A percentile compares a stretch with the other conserved stretches of the same genome.
Conservation (phyloP, 2,329 filamentous ascomycete genomes). For the Paecilomyces formosus region DNA sequence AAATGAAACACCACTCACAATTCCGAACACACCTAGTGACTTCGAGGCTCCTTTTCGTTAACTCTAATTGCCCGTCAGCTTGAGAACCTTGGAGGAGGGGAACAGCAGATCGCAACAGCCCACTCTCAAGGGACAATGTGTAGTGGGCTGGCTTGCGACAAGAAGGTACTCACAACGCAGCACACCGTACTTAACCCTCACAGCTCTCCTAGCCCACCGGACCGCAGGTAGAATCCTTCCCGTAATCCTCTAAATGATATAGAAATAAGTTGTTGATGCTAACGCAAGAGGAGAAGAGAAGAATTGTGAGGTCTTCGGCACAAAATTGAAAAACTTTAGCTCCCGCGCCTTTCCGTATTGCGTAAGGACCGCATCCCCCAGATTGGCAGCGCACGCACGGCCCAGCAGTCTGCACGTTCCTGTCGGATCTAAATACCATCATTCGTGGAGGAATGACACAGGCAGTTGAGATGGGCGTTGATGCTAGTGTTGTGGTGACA, state of each 20-base stretch:
- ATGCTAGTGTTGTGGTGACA: background rate
- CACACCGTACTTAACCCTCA: slow-evolving; percentile 11
- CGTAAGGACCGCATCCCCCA: slow-evolving; percentile 22
- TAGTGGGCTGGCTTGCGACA: slow-evolving; percentile 15
- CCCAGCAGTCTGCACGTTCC: slow-evolving; percentile 8
- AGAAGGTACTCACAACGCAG: slow-evolving; percentile 12
- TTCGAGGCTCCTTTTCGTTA: background rate
- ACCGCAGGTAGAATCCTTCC: slow-evolving; percentile 7
- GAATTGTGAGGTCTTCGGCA: slow-evolving; percentile 4
- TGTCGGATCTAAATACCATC: background rate
- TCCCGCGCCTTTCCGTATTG: slow-evolving; percentile 33
- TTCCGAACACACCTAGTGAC: background rate
- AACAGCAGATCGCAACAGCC: slow-evolving; percentile 19
- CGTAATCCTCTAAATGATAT: slow-evolving; percentile 1
- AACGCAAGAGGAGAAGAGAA: slow-evolving; percentile 7
- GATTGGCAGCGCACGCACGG: slow-evolving; percentile 12
- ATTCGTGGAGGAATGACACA: background rate
- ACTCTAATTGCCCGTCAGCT: background rate
- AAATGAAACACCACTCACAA: background rate
- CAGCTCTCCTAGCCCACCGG: slow-evolving; percentile 19
- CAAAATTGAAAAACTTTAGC: slow-evolving; percentile 24
- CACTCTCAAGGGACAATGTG: slow-evolving; percentile 16
- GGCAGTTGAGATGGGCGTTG: background rate
- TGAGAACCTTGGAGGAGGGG: slow-evolving; percentile 18
- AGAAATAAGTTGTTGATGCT: slow-evolving; percentile 1